phyloP scores from a whole-genome alignment of 345 rosid genomes.

The Salix brachista region DNA sequence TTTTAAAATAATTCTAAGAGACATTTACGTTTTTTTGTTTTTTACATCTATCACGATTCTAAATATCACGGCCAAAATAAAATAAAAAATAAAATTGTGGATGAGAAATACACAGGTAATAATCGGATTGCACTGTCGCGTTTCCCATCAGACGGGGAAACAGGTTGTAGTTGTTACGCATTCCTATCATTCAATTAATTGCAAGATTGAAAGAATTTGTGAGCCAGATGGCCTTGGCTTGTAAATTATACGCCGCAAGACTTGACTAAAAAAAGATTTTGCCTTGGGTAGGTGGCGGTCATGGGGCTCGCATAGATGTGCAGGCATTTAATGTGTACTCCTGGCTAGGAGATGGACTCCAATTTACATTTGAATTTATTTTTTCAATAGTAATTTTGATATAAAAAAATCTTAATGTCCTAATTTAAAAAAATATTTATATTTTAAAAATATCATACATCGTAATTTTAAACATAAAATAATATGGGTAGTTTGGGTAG shows the following conservation, averaged over 20 bases:
- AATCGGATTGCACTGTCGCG: neutral
- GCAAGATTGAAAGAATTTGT: neutral
- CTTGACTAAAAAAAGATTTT: neutral
- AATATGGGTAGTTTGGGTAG: too few species aligned
- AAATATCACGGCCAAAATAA: neutral
- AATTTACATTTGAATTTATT: neutral
- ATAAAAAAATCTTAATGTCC: too few species aligned
- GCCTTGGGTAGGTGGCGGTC: neutral
- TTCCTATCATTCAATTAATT: conserved; percentile 1
- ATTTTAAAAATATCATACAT: too few species aligned
- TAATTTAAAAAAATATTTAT: too few species aligned
- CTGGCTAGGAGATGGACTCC: neutral
- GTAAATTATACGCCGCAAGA: neutral
- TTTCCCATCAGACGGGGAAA: neutral
- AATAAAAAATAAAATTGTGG: neutral
- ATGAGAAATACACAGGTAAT: neutral
- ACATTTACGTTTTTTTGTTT: too few species aligned
- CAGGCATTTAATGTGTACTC: neutral
- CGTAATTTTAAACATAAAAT: too few species aligned
- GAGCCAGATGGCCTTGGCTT: neutral
- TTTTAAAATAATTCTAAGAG: too few species aligned
- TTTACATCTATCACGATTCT: neutral
- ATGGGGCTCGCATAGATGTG: neutral
- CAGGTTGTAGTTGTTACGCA: neutral
- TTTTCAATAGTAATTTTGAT: too few species aligned